These are phyloP conservation scores for Sporodiniella umbellata DNA, from an alignment of 371 early-diverging fungal species.

Conservation along the genomic window DNA sequence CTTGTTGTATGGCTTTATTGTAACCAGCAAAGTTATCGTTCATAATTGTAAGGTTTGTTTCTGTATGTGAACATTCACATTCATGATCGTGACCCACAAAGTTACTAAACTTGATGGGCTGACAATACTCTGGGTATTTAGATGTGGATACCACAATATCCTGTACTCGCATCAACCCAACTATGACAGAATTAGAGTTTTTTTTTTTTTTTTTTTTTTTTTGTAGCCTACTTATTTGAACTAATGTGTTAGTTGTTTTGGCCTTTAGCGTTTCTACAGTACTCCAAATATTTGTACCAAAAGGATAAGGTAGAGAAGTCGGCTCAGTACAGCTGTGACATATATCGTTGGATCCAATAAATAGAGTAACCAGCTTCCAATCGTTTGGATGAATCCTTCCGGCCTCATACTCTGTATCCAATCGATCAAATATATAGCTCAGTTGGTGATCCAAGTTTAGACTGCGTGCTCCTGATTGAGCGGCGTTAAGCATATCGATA, in stretches of 20 bases:
- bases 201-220: background rate
- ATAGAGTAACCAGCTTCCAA: conserved; percentile 63
- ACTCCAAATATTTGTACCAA: conserved; percentile 22
- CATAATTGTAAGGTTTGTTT: conserved; percentile 35
- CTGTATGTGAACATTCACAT: conserved; percentile 43
- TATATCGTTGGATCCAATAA: conserved; percentile 69
- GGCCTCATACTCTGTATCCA: conserved; percentile 22
- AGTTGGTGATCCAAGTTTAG: conserved; percentile 38
- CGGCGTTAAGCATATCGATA: conserved; percentile 43
- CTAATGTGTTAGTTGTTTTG: conserved; percentile 24
- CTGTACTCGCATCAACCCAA: conserved; percentile 37
- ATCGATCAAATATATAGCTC: conserved; percentile 33
- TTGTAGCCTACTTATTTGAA: conserved; percentile 32
- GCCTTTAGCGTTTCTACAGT: conserved; percentile 36
- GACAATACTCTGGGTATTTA: conserved; percentile 23
- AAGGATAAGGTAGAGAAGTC: conserved; percentile 26
- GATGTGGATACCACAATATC: conserved; percentile 14
- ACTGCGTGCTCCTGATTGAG: conserved; percentile 48
- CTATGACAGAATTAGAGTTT: conserved; percentile 4
- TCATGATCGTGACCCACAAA: conserved; percentile 43
- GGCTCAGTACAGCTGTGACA: conserved; percentile 51
- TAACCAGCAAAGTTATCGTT: conserved; percentile 24
- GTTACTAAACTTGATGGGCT: conserved; percentile 25
- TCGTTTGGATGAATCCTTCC: conserved; percentile 40
- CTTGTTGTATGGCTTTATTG: conserved; percentile 26